These are phyloP conservation scores for Pelargonium exstipulatum DNA, from an alignment of 441 rosid species.

Conservation along the genomic window DNA sequence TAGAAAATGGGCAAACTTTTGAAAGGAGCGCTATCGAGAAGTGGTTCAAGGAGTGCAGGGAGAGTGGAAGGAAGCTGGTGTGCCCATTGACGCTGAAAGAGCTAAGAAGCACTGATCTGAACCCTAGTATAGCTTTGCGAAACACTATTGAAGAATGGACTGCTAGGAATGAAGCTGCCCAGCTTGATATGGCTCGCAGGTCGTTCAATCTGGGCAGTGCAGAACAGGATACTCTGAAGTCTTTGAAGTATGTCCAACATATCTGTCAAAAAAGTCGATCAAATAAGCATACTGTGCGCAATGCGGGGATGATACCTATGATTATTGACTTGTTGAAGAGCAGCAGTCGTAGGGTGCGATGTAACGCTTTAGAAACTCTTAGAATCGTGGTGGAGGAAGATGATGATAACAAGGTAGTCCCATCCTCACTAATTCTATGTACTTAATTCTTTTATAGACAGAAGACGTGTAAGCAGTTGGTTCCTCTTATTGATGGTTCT, in stretches of 20 bases:
- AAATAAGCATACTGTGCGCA: conserved; percentile 59
- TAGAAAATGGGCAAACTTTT: conserved; percentile 83
- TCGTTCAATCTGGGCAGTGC: conserved; percentile 50
- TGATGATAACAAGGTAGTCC: conserved; percentile 73
- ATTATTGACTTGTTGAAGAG: conserved; percentile 72
- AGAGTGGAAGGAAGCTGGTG: conserved; percentile 47
- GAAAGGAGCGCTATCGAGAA: conserved; percentile 87
- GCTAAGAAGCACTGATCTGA: conserved; percentile 53
- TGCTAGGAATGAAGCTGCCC: conserved; percentile 79
- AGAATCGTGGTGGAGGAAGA: conserved; percentile 74
- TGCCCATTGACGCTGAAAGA: conserved; percentile 80
- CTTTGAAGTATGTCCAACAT: conserved; percentile 50
- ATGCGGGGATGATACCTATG: conserved; percentile 65
- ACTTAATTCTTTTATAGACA: conserved; percentile 5
- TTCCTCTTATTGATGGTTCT: conserved; percentile 13
- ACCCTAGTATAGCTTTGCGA: conserved; percentile 80
- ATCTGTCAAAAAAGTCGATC: conserved; percentile 57
- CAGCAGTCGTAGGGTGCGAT: conserved; percentile 61
- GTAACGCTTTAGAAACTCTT: conserved; percentile 74
- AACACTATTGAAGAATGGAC: conserved; percentile 96
- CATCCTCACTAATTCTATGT: conserved; percentile 22
- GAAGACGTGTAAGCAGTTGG: conserved; percentile 13
- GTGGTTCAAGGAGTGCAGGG: conserved; percentile 78
- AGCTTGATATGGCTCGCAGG: conserved; percentile 78
- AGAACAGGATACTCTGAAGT: conserved; percentile 63